Evolutionary conservation across 345 rosid species (phyloP), one percentile per base, ranked within the genome.

Genomic region (Diplotaxis tenuifolia): DNA sequence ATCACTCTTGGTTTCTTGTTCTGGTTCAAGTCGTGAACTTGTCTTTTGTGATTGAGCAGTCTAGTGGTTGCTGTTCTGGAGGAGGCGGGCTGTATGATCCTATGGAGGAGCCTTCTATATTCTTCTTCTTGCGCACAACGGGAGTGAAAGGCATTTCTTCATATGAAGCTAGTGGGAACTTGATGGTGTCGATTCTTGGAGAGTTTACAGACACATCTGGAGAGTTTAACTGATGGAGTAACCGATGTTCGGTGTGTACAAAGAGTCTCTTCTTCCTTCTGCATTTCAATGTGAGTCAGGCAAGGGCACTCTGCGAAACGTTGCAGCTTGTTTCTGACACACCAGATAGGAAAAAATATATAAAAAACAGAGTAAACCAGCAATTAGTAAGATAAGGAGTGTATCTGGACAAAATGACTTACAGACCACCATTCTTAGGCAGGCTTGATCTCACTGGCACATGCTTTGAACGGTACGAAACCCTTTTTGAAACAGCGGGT

Each of bases 201-300:
- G 91, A 91, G 69, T 95, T 95, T 74, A 95, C 94, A 3, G 99
- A 92, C 62, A 95, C 90, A 78, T 95, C 97, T 4, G 99, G 98
- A 47, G 98, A 96, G 68, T 87, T 84, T 75, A 88, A 47, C 29
- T 68, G 50, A 52, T 74, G 82, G 73, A 90, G 96, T 65, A 87
- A 68, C 82, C 84, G 5, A 72, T 77, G 71, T 28, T 87, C 8
- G 86, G 84, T 49, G 62, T 78, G 77, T 50, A 69, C 23, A 81
- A 69, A 14, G 78, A 28, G 8, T 82, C 79, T 68, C 64, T 85
- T n/a, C 50, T 67, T 50, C 47, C 68, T 66, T 60, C 61, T 21
- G 68, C 7, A 36, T 84, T 63, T 79, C 72, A 84, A 5, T 82
- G 69, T 7, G 84, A 53, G 66, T 89, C 57, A 9, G 98, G 97